Evolutionary conservation across 768 basidiomycete genomes (phyloP), one percentile per base, ranked within the genome.

Genomic region (Suillus ampliporus): DNA sequence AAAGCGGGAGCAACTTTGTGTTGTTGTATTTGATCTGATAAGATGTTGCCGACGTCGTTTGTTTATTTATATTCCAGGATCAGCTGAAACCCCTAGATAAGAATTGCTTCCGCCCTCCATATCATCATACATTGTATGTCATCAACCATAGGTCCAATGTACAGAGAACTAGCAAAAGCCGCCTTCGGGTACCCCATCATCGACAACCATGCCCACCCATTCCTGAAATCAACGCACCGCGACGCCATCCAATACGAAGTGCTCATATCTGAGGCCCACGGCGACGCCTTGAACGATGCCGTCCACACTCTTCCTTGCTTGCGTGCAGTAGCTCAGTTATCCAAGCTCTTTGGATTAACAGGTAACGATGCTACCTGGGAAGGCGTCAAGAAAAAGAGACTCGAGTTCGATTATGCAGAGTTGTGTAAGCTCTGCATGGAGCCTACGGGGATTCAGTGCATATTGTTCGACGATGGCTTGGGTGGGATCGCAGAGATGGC

Each of bases 161-260:
- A 61, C 37, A 64, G 60, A 5, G 56, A 71, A 9, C 67, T 76
- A 46, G 67, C 61, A 47, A 35, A 57, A 31, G 56, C 59, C 23
- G 64, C 65, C 28, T 66, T 75, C 34, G 26, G 60, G 28, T 82
- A 78, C 56, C 89, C 88, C 21, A 85, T 84, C 1, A 89, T 91
- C 70, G 91, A 93, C 76, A 92, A 92, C 71, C 92, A 93, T 69
- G 89, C 90, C 0, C 92, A 93, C 69, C 88, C 90, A 2, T 77
- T 94, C 21, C 78, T 93, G 52, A 76, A 78, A 26, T 78, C 76
- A 7, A 75, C 75, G 21, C 69, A 83, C 58, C 82, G 87, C 35
- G 56, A 75, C 23, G 64, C 62, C 2, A 67, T 90, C 19, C 82
- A 86, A 0, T 83, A 92, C 64, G 88, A 92, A 62, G 86, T 86